Conservation (phyloP, 2,329 filamentous ascomycete species). For the Metarhizium rileyi region DNA sequence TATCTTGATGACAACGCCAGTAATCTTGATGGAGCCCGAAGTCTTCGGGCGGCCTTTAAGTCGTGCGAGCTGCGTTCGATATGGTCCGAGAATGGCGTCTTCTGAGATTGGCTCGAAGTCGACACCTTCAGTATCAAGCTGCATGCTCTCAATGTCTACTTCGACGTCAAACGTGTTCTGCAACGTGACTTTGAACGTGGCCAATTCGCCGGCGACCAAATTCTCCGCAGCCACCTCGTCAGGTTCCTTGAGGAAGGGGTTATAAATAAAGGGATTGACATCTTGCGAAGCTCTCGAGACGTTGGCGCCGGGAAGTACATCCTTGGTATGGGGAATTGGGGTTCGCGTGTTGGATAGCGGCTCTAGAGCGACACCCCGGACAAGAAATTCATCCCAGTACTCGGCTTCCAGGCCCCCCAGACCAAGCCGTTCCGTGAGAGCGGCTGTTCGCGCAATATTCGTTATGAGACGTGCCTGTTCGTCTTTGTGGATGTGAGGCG, state of each 20-base stretch:
- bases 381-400: slow-evolving; percentile 95
- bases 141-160: slow-evolving; percentile 75
- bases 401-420: slow-evolving; percentile 62
- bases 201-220: slow-evolving; percentile 68
- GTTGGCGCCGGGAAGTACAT: slow-evolving; percentile 40
- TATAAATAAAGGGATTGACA: slow-evolving; percentile 86
- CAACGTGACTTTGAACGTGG: slow-evolving; percentile 70
- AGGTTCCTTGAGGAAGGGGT: slow-evolving; percentile 70
- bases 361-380: slow-evolving; percentile 67
- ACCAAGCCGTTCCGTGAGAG: slow-evolving; percentile 66
- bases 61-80: slow-evolving; percentile 69
- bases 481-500: slow-evolving; percentile 63
- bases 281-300: slow-evolving; percentile 46
- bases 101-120: slow-evolving; percentile 59
- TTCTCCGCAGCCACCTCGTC: slow-evolving; percentile 54
- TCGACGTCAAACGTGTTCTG: slow-evolving; percentile 95
- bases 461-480: slow-evolving; percentile 79
- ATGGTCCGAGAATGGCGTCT: slow-evolving; percentile 64
- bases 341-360: slow-evolving; percentile 47
- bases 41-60: slow-evolving; percentile 58
- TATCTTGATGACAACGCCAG: slow-evolving; percentile 70
- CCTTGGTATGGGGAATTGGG: slow-evolving; percentile 56
- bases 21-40: slow-evolving; percentile 62
- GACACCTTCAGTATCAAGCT: slow-evolving; percentile 63
- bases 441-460: slow-evolving; percentile 77